Percentiles rank a stretch among this genome's conserved stretches.
phyloP scores from a whole-genome alignment of 2,329 filamentous ascomycete species.

The Neopestalotiopsis rosae region DNA sequence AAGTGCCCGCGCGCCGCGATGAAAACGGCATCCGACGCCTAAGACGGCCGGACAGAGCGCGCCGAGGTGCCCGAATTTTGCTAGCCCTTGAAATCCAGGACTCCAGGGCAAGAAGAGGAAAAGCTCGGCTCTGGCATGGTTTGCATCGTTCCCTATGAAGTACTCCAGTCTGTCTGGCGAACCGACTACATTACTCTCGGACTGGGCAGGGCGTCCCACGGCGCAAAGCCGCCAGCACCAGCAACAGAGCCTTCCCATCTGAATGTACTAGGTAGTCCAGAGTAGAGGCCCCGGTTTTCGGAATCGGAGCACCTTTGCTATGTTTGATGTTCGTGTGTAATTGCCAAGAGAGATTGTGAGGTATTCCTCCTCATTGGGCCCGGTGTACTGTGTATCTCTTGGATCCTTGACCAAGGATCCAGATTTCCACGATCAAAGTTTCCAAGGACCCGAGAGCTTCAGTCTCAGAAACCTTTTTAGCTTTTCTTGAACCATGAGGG shows the following conservation, averaged over 20 bases:
- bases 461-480: too few relatives aligned
- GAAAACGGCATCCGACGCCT: neutral
- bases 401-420: neutral
- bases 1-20: neutral
- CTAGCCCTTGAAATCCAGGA: neutral
- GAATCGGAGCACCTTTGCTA: neutral
- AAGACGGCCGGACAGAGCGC: neutral
- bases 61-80: neutral
- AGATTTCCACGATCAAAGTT: neutral
- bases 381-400: neutral
- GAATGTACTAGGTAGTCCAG: neutral
- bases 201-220: neutral
- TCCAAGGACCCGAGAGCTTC: too few relatives aligned
- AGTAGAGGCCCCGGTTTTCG: neutral
- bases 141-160: neutral
- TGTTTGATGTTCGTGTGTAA: neutral
- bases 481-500: too few relatives aligned
- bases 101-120: conserved; percentile 1
- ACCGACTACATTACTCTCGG: neutral
- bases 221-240: neutral
- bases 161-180: neutral
- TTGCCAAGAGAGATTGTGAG: neutral
- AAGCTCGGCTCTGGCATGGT: conserved; percentile 12
- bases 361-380: neutral
- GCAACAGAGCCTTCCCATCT: too few relatives aligned